These are phyloP conservation scores for Corchorus capsularis DNA, from an alignment of 345 rosid genomes.

Conservation along the genomic window DNA sequence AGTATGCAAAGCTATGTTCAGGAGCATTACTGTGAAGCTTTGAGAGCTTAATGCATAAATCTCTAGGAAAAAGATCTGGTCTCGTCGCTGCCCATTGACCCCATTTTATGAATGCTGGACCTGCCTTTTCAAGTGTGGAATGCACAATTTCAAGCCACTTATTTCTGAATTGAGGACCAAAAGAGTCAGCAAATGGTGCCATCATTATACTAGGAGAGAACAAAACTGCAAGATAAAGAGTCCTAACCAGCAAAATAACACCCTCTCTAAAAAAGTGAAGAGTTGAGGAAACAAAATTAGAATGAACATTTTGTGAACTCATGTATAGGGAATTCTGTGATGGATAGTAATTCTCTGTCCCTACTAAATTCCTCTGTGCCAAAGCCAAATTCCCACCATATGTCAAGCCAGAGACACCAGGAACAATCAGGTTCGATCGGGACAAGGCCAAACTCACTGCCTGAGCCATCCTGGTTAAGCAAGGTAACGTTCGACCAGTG, in stretches of 20 bases:
- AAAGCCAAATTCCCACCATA: conserved; percentile 53
- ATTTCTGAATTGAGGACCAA: conserved; percentile 63
- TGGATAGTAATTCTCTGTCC: conserved; percentile 42
- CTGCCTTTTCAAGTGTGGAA: conserved; percentile 77
- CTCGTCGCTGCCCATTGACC: conserved; percentile 99
- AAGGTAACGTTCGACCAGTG: conserved; percentile 34
- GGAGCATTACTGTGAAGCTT: conserved; percentile 94
- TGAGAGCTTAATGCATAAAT: conserved; percentile 81
- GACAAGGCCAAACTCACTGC: conserved; percentile 75
- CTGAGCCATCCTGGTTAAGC: conserved; percentile 64
- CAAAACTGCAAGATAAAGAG: conserved; percentile 64
- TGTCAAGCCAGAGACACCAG: conserved; percentile 59
- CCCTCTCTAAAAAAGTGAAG: conserved; percentile 53
- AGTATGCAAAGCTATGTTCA: conserved; percentile 84
- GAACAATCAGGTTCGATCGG: conserved; percentile 61
- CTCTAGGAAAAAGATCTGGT: conserved; percentile 90
- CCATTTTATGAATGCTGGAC: conserved; percentile 99
- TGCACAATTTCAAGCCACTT: conserved; percentile 70
- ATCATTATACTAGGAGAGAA: conserved; percentile 76
- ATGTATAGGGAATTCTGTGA: conserved; percentile 49
- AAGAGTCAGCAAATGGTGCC: conserved; percentile 68
- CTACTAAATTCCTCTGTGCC: conserved; percentile 48
- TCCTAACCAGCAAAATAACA: conserved; percentile 62
- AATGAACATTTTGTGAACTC: conserved; percentile 61
- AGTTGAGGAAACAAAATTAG: conserved; percentile 46